Conservation (phyloP, 306 rosid species). For the Neltuma alba region DNA sequence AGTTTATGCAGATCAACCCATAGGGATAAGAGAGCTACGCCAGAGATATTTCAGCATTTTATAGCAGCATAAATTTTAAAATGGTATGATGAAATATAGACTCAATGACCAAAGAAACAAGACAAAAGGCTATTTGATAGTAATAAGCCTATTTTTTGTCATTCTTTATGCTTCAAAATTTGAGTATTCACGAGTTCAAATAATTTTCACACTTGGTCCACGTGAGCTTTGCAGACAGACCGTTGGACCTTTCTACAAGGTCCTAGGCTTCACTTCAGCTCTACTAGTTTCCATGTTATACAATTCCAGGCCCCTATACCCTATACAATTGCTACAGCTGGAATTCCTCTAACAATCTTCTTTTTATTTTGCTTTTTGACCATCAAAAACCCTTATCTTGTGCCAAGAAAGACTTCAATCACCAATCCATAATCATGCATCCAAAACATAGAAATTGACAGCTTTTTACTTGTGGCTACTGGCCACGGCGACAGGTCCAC, state of each 20-base stretch:
- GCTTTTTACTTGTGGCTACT: neutral
- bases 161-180: constrained; percentile 5
- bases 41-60: constrained; percentile 8
- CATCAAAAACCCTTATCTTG: constrained; percentile 1
- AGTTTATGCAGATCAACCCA: constrained; percentile 24
- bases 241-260: constrained; percentile 6
- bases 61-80: constrained; percentile 27
- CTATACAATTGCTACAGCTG: neutral
- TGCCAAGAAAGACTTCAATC: neutral
- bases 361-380: neutral
- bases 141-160: neutral
- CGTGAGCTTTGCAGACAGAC: constrained; percentile 1
- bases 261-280: constrained; percentile 27
- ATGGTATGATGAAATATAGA: constrained; percentile 22
- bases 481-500: neutral
- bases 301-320: constrained; percentile 2
- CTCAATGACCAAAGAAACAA: constrained; percentile 15
- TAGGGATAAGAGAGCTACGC: neutral
- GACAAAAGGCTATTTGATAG: neutral
- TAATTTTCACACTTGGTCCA: constrained; percentile 12
- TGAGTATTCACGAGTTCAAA: neutral
- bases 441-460: neutral
- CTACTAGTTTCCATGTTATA: constrained; percentile 12
- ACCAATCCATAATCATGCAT: constrained; percentile 4
- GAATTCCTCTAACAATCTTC: constrained; percentile 3